Evolutionary conservation across 495 filamentous ascomycete genomes (phyloP).

Genomic region (Xylaria nigripes): DNA sequence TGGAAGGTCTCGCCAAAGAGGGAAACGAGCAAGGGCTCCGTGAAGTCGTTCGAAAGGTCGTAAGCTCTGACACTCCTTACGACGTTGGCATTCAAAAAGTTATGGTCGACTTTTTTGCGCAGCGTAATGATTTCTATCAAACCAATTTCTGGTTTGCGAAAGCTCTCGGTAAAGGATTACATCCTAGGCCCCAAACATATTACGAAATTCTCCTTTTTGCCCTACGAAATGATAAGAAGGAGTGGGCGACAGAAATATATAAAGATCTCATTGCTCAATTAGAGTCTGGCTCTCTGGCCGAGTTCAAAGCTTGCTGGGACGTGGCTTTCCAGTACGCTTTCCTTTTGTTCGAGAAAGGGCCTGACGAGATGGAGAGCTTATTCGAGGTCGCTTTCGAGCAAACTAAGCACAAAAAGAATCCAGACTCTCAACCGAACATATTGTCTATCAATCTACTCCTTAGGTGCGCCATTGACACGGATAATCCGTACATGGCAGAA

Average conservation of each 20-base stretch:
- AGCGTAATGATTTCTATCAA: conserved; percentile 39
- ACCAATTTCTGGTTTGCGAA: conserved; percentile 60
- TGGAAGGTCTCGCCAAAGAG: conserved; percentile 60
- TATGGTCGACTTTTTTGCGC: conserved; percentile 47
- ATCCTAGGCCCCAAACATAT: conserved; percentile 39
- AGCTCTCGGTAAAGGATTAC: conserved; percentile 35
- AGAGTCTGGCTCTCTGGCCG: conserved; percentile 21
- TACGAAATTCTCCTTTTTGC: conserved; percentile 44
- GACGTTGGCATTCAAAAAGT: conserved; percentile 34
- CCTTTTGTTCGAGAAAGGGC: conserved; percentile 54
- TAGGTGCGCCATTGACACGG: conserved; percentile 58
- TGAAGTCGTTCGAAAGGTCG: conserved; percentile 28
- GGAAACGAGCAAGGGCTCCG: conserved; percentile 49
- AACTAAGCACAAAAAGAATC: conserved; percentile 34
- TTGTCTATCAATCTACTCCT: conserved; percentile 67
- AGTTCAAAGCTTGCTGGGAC: conserved; percentile 51
- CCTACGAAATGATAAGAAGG: conserved; percentile 44
- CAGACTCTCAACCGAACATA: conserved; percentile 48
- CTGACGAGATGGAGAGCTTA: conserved; percentile 62
- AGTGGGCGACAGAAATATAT: conserved; percentile 59
- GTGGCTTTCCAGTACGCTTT: conserved; percentile 69
- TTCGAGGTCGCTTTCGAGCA: conserved; percentile 50
- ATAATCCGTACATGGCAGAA: conserved; percentile 63
- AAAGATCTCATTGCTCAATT: conserved; percentile 43
- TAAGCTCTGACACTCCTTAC: conserved; percentile 25